These are phyloP conservation scores for Astraeus odoratus DNA, from an alignment of 768 basidiomycete genomes.

Conservation along the genomic window DNA sequence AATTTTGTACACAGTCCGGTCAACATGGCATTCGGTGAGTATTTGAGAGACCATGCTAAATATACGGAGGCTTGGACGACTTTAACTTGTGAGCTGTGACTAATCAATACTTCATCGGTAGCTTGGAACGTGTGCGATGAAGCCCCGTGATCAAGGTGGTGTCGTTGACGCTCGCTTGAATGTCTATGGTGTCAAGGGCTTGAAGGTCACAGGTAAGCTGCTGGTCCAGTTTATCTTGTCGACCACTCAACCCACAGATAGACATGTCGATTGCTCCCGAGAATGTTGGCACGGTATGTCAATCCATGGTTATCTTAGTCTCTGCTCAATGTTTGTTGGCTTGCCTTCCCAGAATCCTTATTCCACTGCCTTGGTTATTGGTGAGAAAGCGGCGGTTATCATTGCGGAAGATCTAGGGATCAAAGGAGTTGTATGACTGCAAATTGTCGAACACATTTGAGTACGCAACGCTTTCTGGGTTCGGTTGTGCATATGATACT, in stretches of 20 bases:
- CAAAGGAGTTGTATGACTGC: neutral
- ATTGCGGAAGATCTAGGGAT: conserved; percentile 46
- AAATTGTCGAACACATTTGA: neutral
- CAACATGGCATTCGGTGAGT: conserved; percentile 14
- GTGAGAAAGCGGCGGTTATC: conserved; percentile 51
- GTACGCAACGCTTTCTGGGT: neutral
- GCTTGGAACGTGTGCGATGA: conserved; percentile 69
- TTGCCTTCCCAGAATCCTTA: conserved; percentile 35
- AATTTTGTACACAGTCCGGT: conserved; percentile 2
- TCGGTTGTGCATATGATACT: neutral
- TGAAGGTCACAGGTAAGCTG: conserved; percentile 57
- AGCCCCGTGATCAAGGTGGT: conserved; percentile 48
- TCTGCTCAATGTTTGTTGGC: too few relatives aligned
- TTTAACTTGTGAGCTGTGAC: neutral
- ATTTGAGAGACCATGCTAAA: neutral
- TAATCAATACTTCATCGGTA: conserved; percentile 16
- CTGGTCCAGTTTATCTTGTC: neutral
- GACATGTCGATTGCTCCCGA: conserved; percentile 31
- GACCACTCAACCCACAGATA: neutral
- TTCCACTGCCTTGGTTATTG: conserved; percentile 35
- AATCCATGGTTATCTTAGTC: neutral
- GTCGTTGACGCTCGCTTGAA: conserved; percentile 57
- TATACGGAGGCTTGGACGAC: neutral
- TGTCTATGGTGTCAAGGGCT: conserved; percentile 51
- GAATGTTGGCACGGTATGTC: conserved; percentile 26